Base-by-base conservation (phyloP, 2,329 filamentous ascomycete genomes). In the Penicillium sp. region DNA sequence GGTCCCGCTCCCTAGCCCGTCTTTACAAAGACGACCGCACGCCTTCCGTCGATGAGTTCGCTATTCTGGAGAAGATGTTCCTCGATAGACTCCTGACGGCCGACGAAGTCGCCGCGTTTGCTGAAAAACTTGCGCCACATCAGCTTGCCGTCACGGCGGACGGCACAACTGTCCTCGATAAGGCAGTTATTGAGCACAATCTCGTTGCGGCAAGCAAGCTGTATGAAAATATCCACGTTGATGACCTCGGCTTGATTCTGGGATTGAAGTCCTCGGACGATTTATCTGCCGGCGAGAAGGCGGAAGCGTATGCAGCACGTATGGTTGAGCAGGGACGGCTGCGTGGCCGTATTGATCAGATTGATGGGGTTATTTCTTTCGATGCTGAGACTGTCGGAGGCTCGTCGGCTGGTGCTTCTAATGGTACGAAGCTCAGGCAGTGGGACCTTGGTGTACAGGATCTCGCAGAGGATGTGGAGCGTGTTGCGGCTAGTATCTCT, bases 31-130 rank as follows among this genome's bases (percentile, higher is more conserved):
- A 99, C 73, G 94, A 97, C 61, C 84, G 94, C 29, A 83, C 90
- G 0, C 78, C 80, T 3, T 83, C 86, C 46, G 83, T 94, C 2
- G 84, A 87, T 30, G 90, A 97, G 74, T 93, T 89, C 68, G 80
- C 85, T 45, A 97, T 99, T 50, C 78, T 99, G 13, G 94, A 97
- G 78, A 97, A 97, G 79, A 97, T 99, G 84, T 96, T 96, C 73
- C 81, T 97, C 45, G 91, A 97, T 73, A 85, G 92, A 6, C 79
- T 99, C 3, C 80, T 99, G 45, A 84, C 84, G 0, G 84, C 88
- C 0, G 82, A 80, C n/a, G 94, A 99, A 75, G 91, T 97, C 39
- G 84, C 86, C 35, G 86, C 89, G 51, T 99, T 99, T 68, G 88
- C 92, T 0, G 80, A 88, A 63, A 87, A 86, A 47, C 80, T 99